These are phyloP conservation scores for Emiliania huxleyi DNA, from an alignment of 78 protist genomes.

Conservation along the genomic window DNA sequence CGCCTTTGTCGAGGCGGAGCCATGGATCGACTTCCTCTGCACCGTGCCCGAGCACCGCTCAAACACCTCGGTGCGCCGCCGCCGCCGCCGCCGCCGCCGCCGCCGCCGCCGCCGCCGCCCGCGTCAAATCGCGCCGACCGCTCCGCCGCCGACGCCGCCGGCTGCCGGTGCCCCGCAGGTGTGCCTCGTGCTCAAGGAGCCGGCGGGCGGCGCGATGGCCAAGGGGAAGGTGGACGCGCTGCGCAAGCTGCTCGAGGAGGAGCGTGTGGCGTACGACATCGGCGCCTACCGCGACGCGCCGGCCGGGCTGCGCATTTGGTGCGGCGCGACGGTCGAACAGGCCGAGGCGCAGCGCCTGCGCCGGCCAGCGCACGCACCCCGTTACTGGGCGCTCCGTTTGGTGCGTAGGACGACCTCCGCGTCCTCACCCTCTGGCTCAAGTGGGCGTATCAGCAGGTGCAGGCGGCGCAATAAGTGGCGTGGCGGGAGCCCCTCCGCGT, in stretches of 20 bases:
- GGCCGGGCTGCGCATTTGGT: slow-evolving; percentile 64
- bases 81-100: no score
- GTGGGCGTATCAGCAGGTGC: neutral
- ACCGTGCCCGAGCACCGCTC: slow-evolving; percentile 24
- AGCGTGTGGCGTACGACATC: slow-evolving; percentile 58
- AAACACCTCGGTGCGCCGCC: slow-evolving; percentile 44
- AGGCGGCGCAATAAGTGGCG: no score
- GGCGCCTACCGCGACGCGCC: slow-evolving; percentile 61
- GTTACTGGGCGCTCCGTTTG: no score
- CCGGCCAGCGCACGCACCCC: no score
- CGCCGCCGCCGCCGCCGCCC: neutral
- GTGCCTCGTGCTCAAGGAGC: neutral
- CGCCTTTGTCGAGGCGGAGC: neutral
- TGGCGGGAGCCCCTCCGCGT: no score
- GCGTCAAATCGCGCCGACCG: neutral
- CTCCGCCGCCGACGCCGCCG: neutral
- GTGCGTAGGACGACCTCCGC: neutral
- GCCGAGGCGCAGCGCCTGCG: no score
- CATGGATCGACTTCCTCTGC: neutral
- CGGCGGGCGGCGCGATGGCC: neutral
- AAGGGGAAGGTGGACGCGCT: neutral
- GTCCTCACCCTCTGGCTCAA: neutral
- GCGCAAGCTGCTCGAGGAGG: slow-evolving; percentile 15
- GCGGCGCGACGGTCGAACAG: slow-evolving; percentile 51
- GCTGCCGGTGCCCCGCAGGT: neutral